Conservation (phyloP, 1,139 yeast species). For the Saccharomyces hybrid region DNA sequence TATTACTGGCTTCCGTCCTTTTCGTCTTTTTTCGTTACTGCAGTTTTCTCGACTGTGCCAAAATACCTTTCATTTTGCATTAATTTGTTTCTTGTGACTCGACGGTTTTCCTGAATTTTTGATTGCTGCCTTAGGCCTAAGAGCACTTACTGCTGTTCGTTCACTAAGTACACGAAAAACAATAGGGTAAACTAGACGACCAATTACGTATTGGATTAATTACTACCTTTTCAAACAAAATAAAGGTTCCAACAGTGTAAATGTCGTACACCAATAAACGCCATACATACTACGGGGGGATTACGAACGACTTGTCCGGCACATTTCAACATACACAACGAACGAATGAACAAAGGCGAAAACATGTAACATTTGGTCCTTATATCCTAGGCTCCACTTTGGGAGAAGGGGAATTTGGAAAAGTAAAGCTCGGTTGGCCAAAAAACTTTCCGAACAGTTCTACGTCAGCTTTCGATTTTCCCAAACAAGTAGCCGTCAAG, state of each 20-base stretch:
- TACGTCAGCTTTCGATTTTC: slow-evolving; percentile 27
- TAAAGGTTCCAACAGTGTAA: background rate
- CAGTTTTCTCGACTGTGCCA: background rate
- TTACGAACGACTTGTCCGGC: slow-evolving; percentile 7
- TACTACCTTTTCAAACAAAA: background rate
- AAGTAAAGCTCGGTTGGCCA: slow-evolving; percentile 92
- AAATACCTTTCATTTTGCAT: background rate
- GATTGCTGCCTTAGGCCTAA: background rate
- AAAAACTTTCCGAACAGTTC: slow-evolving; percentile 9
- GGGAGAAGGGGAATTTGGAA: slow-evolving; percentile 97
- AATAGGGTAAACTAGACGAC: background rate
- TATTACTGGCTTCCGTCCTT: background rate
- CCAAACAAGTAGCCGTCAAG: slow-evolving; percentile 89
- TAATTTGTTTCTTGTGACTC: slow-evolving; percentile 6
- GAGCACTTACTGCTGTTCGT: background rate
- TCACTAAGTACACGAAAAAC: background rate
- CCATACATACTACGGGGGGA: slow-evolving; percentile 24
- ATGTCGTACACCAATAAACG: slow-evolving; percentile 10
- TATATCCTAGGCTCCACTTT: slow-evolving; percentile 83
- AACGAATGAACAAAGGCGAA: slow-evolving; percentile 13
- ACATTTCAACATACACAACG: slow-evolving; percentile 3
- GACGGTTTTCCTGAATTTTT: background rate
- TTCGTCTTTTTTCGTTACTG: background rate
- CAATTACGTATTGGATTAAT: background rate
- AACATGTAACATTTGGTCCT: slow-evolving; percentile 65